Percentiles rank a stretch among this genome's conserved stretches.
phyloP scores from a whole-genome alignment of 768 basidiomycete genomes.

The Russula sp. region DNA sequence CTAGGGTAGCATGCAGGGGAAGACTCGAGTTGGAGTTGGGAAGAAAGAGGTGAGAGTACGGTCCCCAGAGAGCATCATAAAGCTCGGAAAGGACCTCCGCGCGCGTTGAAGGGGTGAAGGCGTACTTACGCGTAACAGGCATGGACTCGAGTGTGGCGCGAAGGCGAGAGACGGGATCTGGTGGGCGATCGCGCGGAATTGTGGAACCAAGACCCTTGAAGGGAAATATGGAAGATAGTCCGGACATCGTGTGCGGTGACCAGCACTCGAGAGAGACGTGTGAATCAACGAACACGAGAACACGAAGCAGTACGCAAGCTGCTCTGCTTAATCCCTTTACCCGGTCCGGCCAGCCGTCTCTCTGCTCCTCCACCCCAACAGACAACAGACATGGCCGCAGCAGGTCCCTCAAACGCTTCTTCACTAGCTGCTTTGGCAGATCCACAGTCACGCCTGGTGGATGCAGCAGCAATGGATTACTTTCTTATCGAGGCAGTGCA shows the following conservation, averaged over 20 bases:
- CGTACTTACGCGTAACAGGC: slow-evolving; percentile 75
- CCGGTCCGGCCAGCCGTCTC: slow-evolving; percentile 29
- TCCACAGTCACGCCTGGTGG: slow-evolving; percentile 57
- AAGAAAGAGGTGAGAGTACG: slow-evolving; percentile 68
- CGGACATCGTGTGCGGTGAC: slow-evolving; percentile 39
- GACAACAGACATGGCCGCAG: not conserved
- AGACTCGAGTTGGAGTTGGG: slow-evolving; percentile 60
- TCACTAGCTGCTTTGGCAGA: slow-evolving; percentile 58
- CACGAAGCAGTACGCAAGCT: not conserved
- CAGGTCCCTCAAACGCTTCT: slow-evolving; percentile 31
- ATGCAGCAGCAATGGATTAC: slow-evolving; percentile 76
- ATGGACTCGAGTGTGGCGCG: slow-evolving; percentile 76
- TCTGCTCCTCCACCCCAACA: not conserved
- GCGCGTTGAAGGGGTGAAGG: slow-evolving; percentile 68
- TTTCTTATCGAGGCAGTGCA: slow-evolving; percentile 79
- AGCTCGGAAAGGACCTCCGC: slow-evolving; percentile 80
- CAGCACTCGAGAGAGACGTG: slow-evolving; percentile 15
- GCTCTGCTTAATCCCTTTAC: not conserved
- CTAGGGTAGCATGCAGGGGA: slow-evolving; percentile 60
- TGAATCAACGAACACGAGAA: not conserved
- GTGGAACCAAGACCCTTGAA: slow-evolving; percentile 54
- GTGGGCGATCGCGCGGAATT: slow-evolving; percentile 53
- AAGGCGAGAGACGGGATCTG: slow-evolving; percentile 68
- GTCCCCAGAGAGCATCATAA: slow-evolving; percentile 80
- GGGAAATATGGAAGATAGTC: slow-evolving; percentile 45